Conservation (phyloP, 106 monocot species). For the Platanthera zijinensis region DNA sequence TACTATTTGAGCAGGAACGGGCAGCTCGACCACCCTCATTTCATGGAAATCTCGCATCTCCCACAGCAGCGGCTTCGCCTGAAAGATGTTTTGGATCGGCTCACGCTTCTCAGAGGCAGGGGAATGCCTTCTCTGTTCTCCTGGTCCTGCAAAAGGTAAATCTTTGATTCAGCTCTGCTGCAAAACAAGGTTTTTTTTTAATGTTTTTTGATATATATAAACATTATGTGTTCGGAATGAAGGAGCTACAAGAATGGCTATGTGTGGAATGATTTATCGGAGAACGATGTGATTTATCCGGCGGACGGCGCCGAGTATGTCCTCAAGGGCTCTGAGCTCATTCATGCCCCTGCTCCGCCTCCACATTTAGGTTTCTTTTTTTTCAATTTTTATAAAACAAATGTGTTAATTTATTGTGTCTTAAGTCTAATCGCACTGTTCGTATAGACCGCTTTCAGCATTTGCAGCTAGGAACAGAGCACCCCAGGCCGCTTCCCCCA, state of each 20-base stretch:
- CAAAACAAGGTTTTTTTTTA: not conserved
- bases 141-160: slow-evolving; percentile 87
- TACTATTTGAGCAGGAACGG: slow-evolving; percentile 87
- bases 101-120: slow-evolving; percentile 57
- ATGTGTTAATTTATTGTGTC: not conserved
- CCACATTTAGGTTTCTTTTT: not conserved
- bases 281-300: slow-evolving; percentile 73
- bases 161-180: not conserved
- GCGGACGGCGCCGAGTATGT: slow-evolving; percentile 79
- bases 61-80: slow-evolving; percentile 61
- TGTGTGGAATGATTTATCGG: slow-evolving; percentile 87
- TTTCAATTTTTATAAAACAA: no score
- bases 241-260: slow-evolving; percentile 94
- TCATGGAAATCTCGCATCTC: slow-evolving; percentile 72
- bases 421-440: not conserved
- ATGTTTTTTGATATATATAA: not conserved
- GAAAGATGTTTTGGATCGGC: slow-evolving; percentile 67
- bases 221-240: not conserved
- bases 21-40: slow-evolving; percentile 94
- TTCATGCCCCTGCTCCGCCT: slow-evolving; percentile 18
- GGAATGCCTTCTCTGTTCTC: slow-evolving; percentile 73
- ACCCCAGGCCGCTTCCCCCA: not conserved
- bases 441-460: slow-evolving; percentile 36
- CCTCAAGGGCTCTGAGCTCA: slow-evolving; percentile 89
- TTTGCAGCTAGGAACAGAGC: slow-evolving; percentile 12